phyloP scores from a whole-genome alignment of 106 monocot species.

The Dactylorhiza incarnata region DNA sequence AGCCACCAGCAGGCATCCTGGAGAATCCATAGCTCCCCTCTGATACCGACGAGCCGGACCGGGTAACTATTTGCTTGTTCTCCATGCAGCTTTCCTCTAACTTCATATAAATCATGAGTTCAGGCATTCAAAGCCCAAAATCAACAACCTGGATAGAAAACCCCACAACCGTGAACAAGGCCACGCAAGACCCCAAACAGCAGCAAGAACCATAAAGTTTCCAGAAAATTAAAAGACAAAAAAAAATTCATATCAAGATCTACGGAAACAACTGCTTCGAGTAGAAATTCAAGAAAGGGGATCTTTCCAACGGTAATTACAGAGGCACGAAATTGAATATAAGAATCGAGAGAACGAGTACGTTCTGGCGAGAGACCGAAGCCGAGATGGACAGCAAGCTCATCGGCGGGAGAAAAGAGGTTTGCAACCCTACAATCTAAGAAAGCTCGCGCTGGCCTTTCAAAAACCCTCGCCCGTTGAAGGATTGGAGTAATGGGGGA shows the following conservation, averaged over 20 bases:
- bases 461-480: constrained; percentile 3
- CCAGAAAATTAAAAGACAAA: background rate
- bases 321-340: background rate
- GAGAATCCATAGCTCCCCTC: constrained; percentile 45
- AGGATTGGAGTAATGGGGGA: background rate
- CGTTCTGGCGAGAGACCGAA: background rate
- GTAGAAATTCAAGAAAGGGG: background rate
- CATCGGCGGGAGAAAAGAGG: background rate
- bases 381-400: background rate
- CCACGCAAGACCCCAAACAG: background rate
- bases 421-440: background rate
- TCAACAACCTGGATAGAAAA: background rate
- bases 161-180: constrained; percentile 5
- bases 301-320: background rate
- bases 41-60: constrained; percentile 36
- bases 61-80: constrained; percentile 58
- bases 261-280: background rate
- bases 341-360: background rate
- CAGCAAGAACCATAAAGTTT: background rate
- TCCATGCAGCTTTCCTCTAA: constrained; percentile 54
- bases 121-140: constrained; percentile 7
- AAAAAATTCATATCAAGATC: background rate
- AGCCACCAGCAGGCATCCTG: constrained; percentile 30
- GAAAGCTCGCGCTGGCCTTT: background rate
- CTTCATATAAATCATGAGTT: constrained; percentile 29